These are phyloP conservation scores for Singerocomus inundabilis DNA, from an alignment of 1,284 basidiomycete species.

Conservation along the genomic window DNA sequence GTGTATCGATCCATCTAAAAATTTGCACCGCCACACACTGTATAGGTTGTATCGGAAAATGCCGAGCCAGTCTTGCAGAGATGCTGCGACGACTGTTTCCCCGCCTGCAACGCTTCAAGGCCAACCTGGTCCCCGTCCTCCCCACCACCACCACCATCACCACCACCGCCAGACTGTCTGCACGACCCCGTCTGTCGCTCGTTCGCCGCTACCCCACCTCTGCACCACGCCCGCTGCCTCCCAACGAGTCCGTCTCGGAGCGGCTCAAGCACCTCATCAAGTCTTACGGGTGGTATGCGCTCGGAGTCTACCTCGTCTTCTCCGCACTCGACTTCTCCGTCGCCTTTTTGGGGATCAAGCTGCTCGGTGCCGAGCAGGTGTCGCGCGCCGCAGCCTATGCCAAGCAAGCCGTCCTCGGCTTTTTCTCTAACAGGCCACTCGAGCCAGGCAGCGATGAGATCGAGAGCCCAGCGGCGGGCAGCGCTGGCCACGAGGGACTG, in stretches of 20 bases:
- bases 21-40: slow-evolving; percentile 22
- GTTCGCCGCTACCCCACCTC: slow-evolving; percentile 54
- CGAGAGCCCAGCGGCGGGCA: slow-evolving; percentile 29
- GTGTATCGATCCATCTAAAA: slow-evolving; percentile 11
- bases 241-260: slow-evolving; percentile 60
- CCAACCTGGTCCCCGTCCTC: slow-evolving; percentile 40
- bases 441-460: slow-evolving; percentile 67
- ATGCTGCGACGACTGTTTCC: slow-evolving; percentile 31
- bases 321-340: slow-evolving; percentile 77
- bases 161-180: too few species aligned
- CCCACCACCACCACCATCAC: slow-evolving; percentile 44
- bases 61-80: slow-evolving; percentile 4
- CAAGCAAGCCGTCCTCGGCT: slow-evolving; percentile 46
- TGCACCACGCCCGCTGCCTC: slow-evolving; percentile 44
- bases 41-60: slow-evolving; percentile 21
- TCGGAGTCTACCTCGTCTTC: slow-evolving; percentile 80
- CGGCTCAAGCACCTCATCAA: slow-evolving; percentile 86
- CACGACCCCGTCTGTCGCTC: too few species aligned
- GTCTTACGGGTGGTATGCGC: slow-evolving; percentile 90
- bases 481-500: slow-evolving; percentile 62
- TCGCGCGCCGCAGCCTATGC: slow-evolving; percentile 61
- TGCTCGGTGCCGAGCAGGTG: slow-evolving; percentile 90
- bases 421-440: slow-evolving; percentile 48
- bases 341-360: slow-evolving; percentile 81
- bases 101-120: slow-evolving; percentile 30